These are phyloP conservation scores for Dioscorea zingiberensis DNA, from an alignment of 106 monocot genomes.

Conservation along the genomic window DNA sequence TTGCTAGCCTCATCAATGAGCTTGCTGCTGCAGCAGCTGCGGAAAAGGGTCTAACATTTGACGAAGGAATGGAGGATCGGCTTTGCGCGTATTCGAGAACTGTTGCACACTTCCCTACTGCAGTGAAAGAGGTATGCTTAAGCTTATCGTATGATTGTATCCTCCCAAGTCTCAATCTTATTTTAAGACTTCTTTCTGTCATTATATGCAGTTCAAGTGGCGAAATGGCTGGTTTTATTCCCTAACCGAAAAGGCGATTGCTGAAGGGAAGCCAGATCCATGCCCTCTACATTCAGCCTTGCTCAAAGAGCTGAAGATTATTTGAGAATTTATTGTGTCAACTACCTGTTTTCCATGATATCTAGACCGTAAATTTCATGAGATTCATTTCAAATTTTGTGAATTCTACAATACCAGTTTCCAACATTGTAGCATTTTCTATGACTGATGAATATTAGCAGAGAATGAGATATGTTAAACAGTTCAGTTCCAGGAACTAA, in stretches of 20 bases:
- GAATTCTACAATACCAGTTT: too few species aligned
- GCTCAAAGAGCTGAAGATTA: constrained; percentile 81
- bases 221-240: constrained; percentile 98
- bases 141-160: not conserved
- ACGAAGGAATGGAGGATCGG: constrained; percentile 70
- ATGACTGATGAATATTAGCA: too few species aligned
- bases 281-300: constrained; percentile 89
- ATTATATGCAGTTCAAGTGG: constrained; percentile 79
- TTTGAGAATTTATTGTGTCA: constrained; percentile 16
- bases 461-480: too few species aligned
- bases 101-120: constrained; percentile 91
- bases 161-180: not conserved
- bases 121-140: constrained; percentile 76
- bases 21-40: constrained; percentile 70
- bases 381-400: too few species aligned
- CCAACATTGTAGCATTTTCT: too few species aligned
- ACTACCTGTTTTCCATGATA: too few species aligned
- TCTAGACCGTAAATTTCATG: too few species aligned
- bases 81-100: constrained; percentile 85
- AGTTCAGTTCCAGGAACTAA: too few species aligned
- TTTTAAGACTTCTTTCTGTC: not conserved
- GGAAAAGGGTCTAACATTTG: constrained; percentile 60
- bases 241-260: constrained; percentile 71
- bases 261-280: constrained; percentile 74
- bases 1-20: constrained; percentile 64